A percentile compares a stretch with the other conserved stretches of the same genome.
Conservation (phyloP, 2,329 filamentous ascomycete genomes). For the Trichoderma afroharzianum region DNA sequence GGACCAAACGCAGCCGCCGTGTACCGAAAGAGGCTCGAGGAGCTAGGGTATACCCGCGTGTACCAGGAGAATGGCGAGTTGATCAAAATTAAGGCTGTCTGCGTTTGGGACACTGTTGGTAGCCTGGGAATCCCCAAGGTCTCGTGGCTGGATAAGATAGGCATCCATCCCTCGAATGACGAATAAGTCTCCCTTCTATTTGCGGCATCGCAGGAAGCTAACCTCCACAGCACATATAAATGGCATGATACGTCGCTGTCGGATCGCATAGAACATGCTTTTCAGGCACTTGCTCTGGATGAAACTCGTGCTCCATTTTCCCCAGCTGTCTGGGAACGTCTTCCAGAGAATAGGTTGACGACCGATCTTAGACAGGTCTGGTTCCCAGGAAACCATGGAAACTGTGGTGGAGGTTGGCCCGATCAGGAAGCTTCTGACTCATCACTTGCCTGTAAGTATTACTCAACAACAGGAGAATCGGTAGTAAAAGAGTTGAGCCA, state of each 20-base stretch:
- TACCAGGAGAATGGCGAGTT: slow-evolving; percentile 37
- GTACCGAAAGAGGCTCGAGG: slow-evolving; percentile 44
- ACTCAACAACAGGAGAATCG: not conserved
- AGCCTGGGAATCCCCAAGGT: slow-evolving; percentile 45
- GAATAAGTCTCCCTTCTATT: slow-evolving; percentile 38
- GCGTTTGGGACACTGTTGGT: slow-evolving; percentile 47
- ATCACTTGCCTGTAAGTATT: slow-evolving; percentile 37
- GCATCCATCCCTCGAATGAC: slow-evolving; percentile 42
- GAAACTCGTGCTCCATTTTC: slow-evolving; percentile 52
- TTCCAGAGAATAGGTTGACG: slow-evolving; percentile 33
- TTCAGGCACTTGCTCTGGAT: slow-evolving; percentile 57
- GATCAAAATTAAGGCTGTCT: slow-evolving; percentile 44
- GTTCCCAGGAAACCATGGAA: slow-evolving; percentile 70
- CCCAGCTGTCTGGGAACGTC: slow-evolving; percentile 54
- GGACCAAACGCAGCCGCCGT: slow-evolving; percentile 38
- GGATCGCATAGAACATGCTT: slow-evolving; percentile 52
- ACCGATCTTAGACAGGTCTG: slow-evolving; percentile 52
- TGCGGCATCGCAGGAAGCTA: slow-evolving; percentile 23
- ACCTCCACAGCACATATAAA: slow-evolving; percentile 39
- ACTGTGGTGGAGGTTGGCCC: slow-evolving; percentile 65
- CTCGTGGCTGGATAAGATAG: slow-evolving; percentile 43
- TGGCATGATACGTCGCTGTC: slow-evolving; percentile 54
- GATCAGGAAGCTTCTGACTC: slow-evolving; percentile 45
- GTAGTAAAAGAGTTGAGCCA: not conserved
- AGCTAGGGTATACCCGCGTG: slow-evolving; percentile 43